Conservation (phyloP, 1,284 basidiomycete genomes). For the Cutaneotrichosporon cavernicola region DNA sequence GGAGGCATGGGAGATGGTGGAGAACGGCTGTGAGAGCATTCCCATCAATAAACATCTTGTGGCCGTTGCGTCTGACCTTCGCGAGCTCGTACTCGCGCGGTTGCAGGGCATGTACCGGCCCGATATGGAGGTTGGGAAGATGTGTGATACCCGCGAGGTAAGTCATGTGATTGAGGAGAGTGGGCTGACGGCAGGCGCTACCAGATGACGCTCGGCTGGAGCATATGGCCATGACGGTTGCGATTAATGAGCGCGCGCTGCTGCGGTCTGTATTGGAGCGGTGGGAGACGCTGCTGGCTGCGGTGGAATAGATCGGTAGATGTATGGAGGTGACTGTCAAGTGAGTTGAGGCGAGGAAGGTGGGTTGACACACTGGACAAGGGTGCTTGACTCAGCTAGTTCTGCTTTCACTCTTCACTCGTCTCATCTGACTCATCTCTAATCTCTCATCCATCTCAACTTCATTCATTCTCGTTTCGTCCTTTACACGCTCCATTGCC, state of each 20-base stretch:
- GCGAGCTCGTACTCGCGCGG: conserved; percentile 21
- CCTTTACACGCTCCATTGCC: neutral
- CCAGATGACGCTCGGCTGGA: conserved; percentile 21
- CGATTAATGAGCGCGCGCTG: conserved; percentile 46
- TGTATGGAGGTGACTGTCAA: neutral
- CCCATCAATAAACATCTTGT: conserved; percentile 3
- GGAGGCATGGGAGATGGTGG: conserved; percentile 12
- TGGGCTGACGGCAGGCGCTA: conserved; percentile 25
- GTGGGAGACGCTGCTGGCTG: conserved; percentile 33
- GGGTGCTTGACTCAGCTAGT: too few relatives aligned
- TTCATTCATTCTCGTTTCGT: neutral
- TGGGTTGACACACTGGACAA: neutral
- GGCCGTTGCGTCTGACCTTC: neutral
- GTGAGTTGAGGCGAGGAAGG: neutral
- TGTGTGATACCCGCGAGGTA: conserved; percentile 39
- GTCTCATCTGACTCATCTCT: neutral
- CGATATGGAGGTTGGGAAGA: conserved; percentile 23
- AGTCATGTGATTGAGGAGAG: conserved; percentile 14
- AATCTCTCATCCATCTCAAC: neutral
- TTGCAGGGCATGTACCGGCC: conserved; percentile 26
- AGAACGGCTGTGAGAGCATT: conserved; percentile 8
- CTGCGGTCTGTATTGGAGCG: conserved; percentile 35
- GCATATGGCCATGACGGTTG: conserved; percentile 44
- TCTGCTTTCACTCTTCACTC: neutral
- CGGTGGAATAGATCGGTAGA: neutral